Percentiles rank a stretch among this genome's conserved stretches.
Evolutionary conservation across 192 early-diverging fungal genomes (phyloP).

Genomic region (Gamsiella multidivaricata): DNA sequence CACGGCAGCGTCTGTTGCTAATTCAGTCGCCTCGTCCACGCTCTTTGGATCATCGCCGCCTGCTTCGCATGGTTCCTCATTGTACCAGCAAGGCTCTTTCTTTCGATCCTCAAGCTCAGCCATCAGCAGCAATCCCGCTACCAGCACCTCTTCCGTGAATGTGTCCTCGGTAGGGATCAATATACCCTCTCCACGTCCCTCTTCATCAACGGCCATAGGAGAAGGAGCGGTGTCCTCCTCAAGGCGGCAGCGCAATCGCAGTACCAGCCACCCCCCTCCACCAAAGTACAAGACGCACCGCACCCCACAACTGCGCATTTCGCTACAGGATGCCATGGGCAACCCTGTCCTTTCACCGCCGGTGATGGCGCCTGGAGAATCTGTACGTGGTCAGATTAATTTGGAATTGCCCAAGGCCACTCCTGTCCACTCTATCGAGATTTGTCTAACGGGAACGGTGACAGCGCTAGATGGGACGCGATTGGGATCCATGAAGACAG

Average conservation of each 20-base stretch:
- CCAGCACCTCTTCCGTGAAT: conserved; percentile 26
- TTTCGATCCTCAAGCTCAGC: conserved; percentile 38
- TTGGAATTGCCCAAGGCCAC: conserved; percentile 47
- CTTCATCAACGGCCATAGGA: not conserved
- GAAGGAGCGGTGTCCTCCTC: not conserved
- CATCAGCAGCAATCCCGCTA: conserved; percentile 1
- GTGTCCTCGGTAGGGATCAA: conserved; percentile 14
- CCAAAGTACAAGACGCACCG: conserved; percentile 49
- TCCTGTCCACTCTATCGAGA: conserved; percentile 48
- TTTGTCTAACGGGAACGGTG: conserved; percentile 46
- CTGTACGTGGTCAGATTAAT: conserved; percentile 48
- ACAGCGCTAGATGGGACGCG: conserved; percentile 46
- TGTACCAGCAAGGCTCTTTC: conserved; percentile 50
- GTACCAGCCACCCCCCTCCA: conserved; percentile 47
- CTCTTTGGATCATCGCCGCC: conserved; percentile 50
- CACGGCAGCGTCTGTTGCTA: conserved; percentile 48
- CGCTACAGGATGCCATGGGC: conserved; percentile 37
- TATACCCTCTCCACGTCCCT: not conserved
- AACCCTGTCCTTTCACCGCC: conserved; percentile 41
- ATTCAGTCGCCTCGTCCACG: conserved; percentile 36
- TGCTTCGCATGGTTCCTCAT: conserved; percentile 10
- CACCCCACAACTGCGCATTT: conserved; percentile 51
- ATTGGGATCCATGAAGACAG: conserved; percentile 47
- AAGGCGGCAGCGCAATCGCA: conserved; percentile 32
- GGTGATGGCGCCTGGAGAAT: conserved; percentile 52